These are phyloP conservation scores for Stereum hirsutum DNA, from an alignment of 1,284 basidiomycete genomes.

Conservation along the genomic window DNA sequence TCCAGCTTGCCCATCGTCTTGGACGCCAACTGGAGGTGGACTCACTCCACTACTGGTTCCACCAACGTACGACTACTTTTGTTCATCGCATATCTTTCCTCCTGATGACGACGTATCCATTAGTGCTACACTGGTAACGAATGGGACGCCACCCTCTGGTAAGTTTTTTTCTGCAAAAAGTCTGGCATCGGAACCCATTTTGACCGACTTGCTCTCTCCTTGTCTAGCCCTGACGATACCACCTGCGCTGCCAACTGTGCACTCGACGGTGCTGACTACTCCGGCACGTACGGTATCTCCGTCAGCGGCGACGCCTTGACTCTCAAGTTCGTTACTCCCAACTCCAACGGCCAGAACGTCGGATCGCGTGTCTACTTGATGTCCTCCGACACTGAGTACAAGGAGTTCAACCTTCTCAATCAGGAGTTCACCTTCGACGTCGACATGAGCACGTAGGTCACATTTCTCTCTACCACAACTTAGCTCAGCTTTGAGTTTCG, in stretches of 20 bases:
- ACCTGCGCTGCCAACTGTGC: slow-evolving; percentile 31
- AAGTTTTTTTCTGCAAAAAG: too few relatives aligned
- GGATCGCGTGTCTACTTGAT: slow-evolving; percentile 52
- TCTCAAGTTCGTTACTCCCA: slow-evolving; percentile 40
- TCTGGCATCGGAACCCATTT: too few relatives aligned
- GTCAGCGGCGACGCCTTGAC: slow-evolving; percentile 25
- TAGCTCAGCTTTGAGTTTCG: too few relatives aligned
- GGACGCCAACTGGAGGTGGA: slow-evolving; percentile 48
- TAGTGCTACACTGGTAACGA: slow-evolving; percentile 51
- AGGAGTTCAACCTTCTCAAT: slow-evolving; percentile 44
- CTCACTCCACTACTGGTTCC: slow-evolving; percentile 24
- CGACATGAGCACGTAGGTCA: slow-evolving; percentile 44
- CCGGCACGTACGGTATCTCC: slow-evolving; percentile 28
- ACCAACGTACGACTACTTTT: too few relatives aligned
- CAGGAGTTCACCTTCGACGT: slow-evolving; percentile 52
- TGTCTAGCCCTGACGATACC: slow-evolving; percentile 30
- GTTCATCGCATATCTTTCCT: too few relatives aligned
- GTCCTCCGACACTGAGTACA: slow-evolving; percentile 28
- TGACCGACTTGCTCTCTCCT: too few relatives aligned
- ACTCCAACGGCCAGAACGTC: slow-evolving; percentile 30
- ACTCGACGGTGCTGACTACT: slow-evolving; percentile 28
- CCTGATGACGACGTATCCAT: too few relatives aligned
- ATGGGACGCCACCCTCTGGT: slow-evolving; percentile 40
- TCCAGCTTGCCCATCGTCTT: slow-evolving; percentile 27
- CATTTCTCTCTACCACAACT: too few relatives aligned